Conservation (phyloP, 495 filamentous ascomycete genomes). For the Aspergillus diversus region DNA sequence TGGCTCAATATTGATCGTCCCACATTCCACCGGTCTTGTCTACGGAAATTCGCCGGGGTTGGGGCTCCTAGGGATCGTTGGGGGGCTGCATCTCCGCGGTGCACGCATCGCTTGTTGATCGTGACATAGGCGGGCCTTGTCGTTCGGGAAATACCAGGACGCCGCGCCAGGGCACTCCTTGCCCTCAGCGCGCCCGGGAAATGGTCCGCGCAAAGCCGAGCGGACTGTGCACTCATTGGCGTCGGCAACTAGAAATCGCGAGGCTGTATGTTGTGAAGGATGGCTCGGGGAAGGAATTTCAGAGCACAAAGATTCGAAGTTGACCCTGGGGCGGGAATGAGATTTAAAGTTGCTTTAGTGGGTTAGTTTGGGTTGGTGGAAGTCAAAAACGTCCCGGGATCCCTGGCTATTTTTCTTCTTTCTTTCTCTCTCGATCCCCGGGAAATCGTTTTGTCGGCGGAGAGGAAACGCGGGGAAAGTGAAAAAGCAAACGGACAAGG, state of each 20-base stretch:
- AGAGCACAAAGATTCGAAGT: too few relatives aligned
- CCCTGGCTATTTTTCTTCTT: not conserved
- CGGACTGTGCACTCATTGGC: slow-evolving; percentile 39
- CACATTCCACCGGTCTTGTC: slow-evolving; percentile 4
- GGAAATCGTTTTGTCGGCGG: slow-evolving; percentile 9
- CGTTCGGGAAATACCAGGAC: slow-evolving; percentile 25
- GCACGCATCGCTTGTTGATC: slow-evolving; percentile 21
- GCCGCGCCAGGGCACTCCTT: slow-evolving; percentile 23
- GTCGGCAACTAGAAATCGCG: too few relatives aligned
- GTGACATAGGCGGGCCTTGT: slow-evolving; percentile 16
- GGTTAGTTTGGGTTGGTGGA: too few relatives aligned
- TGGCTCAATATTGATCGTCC: not conserved
- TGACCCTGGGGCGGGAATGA: not conserved
- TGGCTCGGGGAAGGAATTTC: too few relatives aligned
- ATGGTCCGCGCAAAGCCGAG: slow-evolving; percentile 40
- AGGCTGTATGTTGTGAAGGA: too few relatives aligned
- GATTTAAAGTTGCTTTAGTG: not conserved
- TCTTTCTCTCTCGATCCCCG: slow-evolving; percentile 7
- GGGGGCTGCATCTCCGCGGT: not conserved
- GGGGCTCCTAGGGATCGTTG: not conserved
- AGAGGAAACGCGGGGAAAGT: slow-evolving; percentile 18
- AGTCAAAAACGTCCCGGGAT: too few relatives aligned
- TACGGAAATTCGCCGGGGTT: not conserved
- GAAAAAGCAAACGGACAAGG: not conserved
- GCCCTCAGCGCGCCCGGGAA: slow-evolving; percentile 37